A percentile compares a stretch with the other conserved stretches of the same genome.
These are phyloP conservation scores for Chlorella sp. DNA, from an alignment of 139 green algal genomes.

Conservation along the genomic window DNA sequence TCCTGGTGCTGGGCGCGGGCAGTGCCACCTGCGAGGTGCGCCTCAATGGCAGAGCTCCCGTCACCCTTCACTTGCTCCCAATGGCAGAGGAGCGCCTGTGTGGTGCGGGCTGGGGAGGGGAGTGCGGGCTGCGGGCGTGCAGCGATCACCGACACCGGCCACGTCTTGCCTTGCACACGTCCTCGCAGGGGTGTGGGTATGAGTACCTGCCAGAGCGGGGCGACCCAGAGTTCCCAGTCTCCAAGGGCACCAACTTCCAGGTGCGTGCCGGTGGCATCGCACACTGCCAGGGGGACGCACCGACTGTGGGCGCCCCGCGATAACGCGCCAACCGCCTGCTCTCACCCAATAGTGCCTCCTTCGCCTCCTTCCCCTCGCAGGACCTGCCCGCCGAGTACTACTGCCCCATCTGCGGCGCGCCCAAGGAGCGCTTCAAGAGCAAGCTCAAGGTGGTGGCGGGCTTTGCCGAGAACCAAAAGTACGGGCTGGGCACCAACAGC, in stretches of 20 bases:
- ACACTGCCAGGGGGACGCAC: too few species aligned
- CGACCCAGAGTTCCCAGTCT: conserved; percentile 84
- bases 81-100: too few species aligned
- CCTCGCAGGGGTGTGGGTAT: conserved; percentile 51
- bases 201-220: conserved; percentile 73
- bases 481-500: conserved; percentile 86
- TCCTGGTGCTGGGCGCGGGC: conserved; percentile 79
- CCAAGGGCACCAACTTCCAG: conserved; percentile 65
- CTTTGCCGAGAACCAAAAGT: conserved; percentile 93
- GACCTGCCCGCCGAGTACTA: conserved; percentile 84
- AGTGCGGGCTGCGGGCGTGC: too few species aligned
- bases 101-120: too few species aligned
- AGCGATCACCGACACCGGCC: too few species aligned
- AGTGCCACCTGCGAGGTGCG: conserved; percentile 69
- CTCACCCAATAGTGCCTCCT: too few species aligned
- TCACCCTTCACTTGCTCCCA: too few species aligned
- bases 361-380: too few species aligned
- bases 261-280: too few species aligned
- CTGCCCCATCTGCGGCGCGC: conserved; percentile 85
- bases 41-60: too few species aligned
- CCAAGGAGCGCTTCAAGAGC: conserved; percentile 67
- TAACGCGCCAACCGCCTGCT: too few species aligned
- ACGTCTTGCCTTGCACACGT: not conserved
- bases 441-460: conserved; percentile 70
- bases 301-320: too few species aligned